A percentile compares a stretch with the other conserved stretches of the same genome.
These are phyloP conservation scores for Kluyveromyces dobzhanskii DNA, from an alignment of 805 yeast genomes.

Conservation along the genomic window DNA sequence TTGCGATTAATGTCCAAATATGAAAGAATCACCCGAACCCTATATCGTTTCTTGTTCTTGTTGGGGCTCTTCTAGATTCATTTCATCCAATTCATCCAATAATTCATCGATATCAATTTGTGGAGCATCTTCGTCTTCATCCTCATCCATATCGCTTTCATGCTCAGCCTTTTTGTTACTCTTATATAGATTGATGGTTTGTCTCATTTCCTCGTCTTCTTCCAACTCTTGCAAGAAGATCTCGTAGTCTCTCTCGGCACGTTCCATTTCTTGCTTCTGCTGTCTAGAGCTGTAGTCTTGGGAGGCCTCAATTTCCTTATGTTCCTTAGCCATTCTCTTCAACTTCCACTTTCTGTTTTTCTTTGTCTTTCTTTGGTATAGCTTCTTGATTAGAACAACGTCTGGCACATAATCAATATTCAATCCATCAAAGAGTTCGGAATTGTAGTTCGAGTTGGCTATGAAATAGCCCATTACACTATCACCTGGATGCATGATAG, in stretches of 20 bases:
- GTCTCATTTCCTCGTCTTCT: conserved; percentile 92
- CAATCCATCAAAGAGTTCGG: conserved; percentile 69
- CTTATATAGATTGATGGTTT: conserved; percentile 82
- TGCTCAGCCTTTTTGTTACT: conserved; percentile 30
- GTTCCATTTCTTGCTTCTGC: conserved; percentile 80
- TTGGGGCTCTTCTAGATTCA: conserved; percentile 62
- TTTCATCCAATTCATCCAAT: conserved; percentile 88
- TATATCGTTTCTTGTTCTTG: background rate
- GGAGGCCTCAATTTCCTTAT: conserved; percentile 75
- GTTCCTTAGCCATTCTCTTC: conserved; percentile 96
- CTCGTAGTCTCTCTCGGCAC: conserved; percentile 93
- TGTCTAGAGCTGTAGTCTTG: conserved; percentile 53
- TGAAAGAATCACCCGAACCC: too few relatives aligned
- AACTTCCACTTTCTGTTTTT: conserved; percentile 81
- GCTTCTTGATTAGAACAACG: conserved; percentile 81
- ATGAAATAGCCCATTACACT: conserved; percentile 87
- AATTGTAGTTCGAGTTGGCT: conserved; percentile 79
- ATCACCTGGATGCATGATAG: conserved; percentile 92
- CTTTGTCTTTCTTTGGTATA: conserved; percentile 70
- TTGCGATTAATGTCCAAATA: too few relatives aligned
- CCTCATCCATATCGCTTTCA: conserved; percentile 40
- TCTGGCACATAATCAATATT: conserved; percentile 66
- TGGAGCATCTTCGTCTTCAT: conserved; percentile 78
- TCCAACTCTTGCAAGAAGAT: conserved; percentile 93
- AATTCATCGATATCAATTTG: conserved; percentile 84